phyloP scores from a whole-genome alignment of 2,329 filamentous ascomycete species.

The Aspergillus japonicus region DNA sequence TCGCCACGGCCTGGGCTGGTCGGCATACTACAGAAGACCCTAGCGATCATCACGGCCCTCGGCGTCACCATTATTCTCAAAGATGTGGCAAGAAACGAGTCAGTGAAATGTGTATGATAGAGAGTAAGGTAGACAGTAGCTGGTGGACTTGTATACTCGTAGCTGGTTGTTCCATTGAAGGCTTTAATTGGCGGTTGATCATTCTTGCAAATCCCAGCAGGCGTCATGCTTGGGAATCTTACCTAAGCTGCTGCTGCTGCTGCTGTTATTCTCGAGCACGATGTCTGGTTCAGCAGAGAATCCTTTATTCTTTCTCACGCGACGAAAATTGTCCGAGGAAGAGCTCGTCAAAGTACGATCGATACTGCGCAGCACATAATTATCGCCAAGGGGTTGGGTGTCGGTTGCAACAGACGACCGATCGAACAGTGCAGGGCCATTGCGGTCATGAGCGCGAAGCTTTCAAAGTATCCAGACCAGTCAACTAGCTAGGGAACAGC shows the following conservation, averaged over 20 bases:
- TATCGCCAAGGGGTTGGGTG: not conserved
- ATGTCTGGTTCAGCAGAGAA: not conserved
- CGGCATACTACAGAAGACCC: not conserved
- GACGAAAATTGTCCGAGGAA: not conserved
- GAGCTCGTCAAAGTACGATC: not conserved
- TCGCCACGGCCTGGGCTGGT: conserved; percentile 5
- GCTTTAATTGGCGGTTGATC: too few relatives aligned
- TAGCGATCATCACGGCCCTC: not conserved
- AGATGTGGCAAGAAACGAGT: not conserved
- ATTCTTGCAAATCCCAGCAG: too few relatives aligned
- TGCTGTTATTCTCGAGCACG: not conserved
- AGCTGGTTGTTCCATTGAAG: not conserved
- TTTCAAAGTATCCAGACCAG: not conserved
- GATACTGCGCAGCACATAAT: not conserved
- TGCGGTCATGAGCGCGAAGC: not conserved
- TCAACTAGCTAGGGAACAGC: not conserved
- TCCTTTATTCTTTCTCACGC: not conserved
- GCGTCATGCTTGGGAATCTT: not conserved
- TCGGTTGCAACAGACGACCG: not conserved
- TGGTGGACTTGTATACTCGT: too few relatives aligned
- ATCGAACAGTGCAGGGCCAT: not conserved
- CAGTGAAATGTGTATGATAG: not conserved
- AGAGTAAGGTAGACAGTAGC: too few relatives aligned
- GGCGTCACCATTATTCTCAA: not conserved
- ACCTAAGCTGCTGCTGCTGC: not conserved